A percentile compares a stretch with the other conserved stretches of the same genome.
Conservation (phyloP, 495 filamentous ascomycete species). For the Aspergillus leporis region DNA sequence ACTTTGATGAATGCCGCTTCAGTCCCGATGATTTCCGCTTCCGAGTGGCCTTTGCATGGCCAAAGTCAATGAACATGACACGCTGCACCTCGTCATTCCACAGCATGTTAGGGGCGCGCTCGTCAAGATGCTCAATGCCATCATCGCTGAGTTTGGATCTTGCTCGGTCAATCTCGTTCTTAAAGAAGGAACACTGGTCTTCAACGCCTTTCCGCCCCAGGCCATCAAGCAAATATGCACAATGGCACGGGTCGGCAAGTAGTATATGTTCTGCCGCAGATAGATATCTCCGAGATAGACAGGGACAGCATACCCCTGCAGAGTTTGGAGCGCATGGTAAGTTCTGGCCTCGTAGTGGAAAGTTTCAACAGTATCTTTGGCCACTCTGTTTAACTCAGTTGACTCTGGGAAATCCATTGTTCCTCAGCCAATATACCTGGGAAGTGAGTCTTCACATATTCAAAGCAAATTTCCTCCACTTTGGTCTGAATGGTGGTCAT, state of each 20-base stretch:
- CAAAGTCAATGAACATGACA: constrained; percentile 23
- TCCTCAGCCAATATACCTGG: too few species aligned
- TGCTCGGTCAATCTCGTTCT: constrained; percentile 1
- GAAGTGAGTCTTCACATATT: too few species aligned
- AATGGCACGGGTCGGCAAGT: background rate
- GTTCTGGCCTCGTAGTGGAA: too few species aligned
- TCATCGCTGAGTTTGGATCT: constrained; percentile 8
- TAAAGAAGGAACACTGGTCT: background rate
- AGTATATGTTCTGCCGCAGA: constrained; percentile 2
- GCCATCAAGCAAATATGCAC: constrained; percentile 13
- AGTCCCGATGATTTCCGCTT: too few species aligned
- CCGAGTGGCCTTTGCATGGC: background rate
- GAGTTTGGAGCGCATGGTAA: background rate
- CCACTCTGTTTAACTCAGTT: too few species aligned
- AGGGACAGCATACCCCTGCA: constrained; percentile 11
- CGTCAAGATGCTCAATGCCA: constrained; percentile 21
- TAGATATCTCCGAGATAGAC: constrained; percentile 14
- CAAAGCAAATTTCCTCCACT: too few species aligned
- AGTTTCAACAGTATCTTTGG: constrained; percentile 4
- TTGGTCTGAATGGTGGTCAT: too few species aligned
- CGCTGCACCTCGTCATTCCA: constrained; percentile 21
- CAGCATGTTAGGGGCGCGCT: constrained; percentile 17
- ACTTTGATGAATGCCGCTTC: too few species aligned
- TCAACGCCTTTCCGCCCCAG: constrained; percentile 6
- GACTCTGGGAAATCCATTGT: too few species aligned